These are phyloP conservation scores for Yamadazyma insecticola DNA, from an alignment of 805 yeast species.

Conservation along the genomic window DNA sequence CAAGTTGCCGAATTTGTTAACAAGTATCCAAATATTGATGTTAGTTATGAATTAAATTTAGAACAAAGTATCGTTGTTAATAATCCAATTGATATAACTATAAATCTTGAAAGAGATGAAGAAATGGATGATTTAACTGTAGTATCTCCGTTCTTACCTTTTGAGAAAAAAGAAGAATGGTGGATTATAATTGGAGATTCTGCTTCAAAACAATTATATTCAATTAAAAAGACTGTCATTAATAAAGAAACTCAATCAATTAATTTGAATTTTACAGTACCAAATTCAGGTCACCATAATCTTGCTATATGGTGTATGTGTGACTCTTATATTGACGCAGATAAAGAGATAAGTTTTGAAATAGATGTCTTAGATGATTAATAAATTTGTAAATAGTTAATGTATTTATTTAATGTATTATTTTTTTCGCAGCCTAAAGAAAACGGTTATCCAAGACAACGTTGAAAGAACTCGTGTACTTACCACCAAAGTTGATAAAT, in stretches of 20 bases:
- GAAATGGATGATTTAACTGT: slow-evolving; percentile 63
- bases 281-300: slow-evolving; percentile 55
- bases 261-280: slow-evolving; percentile 51
- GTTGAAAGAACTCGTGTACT: too few species aligned
- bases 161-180: slow-evolving; percentile 65
- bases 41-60: slow-evolving; percentile 47
- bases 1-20: slow-evolving; percentile 86
- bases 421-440: too few species aligned
- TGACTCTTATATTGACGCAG: slow-evolving; percentile 91
- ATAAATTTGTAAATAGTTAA: too few species aligned
- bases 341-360: slow-evolving; percentile 65
- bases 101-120: slow-evolving; percentile 66
- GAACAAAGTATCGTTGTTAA: slow-evolving; percentile 38
- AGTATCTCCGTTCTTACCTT: slow-evolving; percentile 56
- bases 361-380: slow-evolving; percentile 32
- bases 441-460: too few species aligned
- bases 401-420: too few species aligned
- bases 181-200: slow-evolving; percentile 84
- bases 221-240: slow-evolving; percentile 62
- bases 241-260: slow-evolving; percentile 49
- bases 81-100: slow-evolving; percentile 43
- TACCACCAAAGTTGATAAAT: too few species aligned
- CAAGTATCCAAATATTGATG: slow-evolving; percentile 80
- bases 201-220: slow-evolving; percentile 56
- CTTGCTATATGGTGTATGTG: slow-evolving; percentile 82